Conservation (phyloP, 2,329 filamentous ascomycete species). For the Chaetomiaceae sp. region DNA sequence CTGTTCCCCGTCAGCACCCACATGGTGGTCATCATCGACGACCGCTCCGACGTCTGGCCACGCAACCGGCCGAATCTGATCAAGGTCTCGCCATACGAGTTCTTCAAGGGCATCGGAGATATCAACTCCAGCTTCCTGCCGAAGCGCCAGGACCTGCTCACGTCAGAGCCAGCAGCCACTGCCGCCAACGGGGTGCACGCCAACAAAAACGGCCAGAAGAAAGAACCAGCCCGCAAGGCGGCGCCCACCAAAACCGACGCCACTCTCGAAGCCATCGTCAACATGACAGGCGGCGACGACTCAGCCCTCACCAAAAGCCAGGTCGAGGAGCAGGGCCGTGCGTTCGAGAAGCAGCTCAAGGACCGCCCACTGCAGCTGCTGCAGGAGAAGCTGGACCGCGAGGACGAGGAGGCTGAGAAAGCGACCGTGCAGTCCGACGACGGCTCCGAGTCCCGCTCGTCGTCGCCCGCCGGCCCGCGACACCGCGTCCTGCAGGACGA, state of each 20-base stretch:
- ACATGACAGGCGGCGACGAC: slow-evolving; percentile 56
- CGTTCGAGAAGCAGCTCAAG: slow-evolving; percentile 79
- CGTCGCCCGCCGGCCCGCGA: slow-evolving; percentile 37
- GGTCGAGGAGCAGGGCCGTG: slow-evolving; percentile 77
- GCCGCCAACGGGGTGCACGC: slow-evolving; percentile 16
- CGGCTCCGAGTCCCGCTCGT: slow-evolving; percentile 17
- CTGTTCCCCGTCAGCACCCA: slow-evolving; percentile 95
- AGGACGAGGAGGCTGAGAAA: slow-evolving; percentile 60
- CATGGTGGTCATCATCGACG: slow-evolving; percentile 99
- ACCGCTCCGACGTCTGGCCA: slow-evolving; percentile 91
- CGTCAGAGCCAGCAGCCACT: slow-evolving; percentile 25
- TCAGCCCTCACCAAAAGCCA: slow-evolving; percentile 67
- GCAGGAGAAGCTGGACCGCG: slow-evolving; percentile 84
- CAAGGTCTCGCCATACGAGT: slow-evolving; percentile 92
- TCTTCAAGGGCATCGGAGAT: slow-evolving; percentile 96
- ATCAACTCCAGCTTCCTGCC: slow-evolving; percentile 98
- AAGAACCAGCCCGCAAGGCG: slow-evolving; percentile 13
- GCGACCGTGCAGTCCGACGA: slow-evolving; percentile 40
- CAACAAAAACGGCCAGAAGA: slow-evolving; percentile 9
- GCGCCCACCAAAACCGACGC: slow-evolving; percentile 28
- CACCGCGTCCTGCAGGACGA: slow-evolving; percentile 84
- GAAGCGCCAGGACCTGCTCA: slow-evolving; percentile 57
- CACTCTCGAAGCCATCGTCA: slow-evolving; percentile 66
- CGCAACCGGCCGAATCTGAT: slow-evolving; percentile 87
- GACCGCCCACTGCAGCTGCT: slow-evolving; percentile 86